These are phyloP conservation scores for Fusarium poae DNA, from an alignment of 2,329 filamentous ascomycete genomes.

Conservation along the genomic window DNA sequence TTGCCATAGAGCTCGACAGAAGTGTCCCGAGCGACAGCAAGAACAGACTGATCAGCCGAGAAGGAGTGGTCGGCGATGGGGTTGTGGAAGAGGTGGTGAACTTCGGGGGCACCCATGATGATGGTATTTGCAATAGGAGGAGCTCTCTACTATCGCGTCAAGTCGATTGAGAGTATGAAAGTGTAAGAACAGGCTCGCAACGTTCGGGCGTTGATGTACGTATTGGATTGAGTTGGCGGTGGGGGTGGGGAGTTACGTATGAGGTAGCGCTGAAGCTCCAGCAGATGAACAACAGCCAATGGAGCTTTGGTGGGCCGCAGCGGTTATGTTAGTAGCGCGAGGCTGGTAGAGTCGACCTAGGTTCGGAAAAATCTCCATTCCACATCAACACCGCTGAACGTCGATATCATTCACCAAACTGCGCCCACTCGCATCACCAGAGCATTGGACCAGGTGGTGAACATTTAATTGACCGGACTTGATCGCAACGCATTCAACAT, in stretches of 20 bases:
- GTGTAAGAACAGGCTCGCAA: constrained; percentile 31
- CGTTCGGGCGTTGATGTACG: constrained; percentile 36
- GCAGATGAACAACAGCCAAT: constrained; percentile 7
- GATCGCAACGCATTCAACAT: constrained; percentile 1
- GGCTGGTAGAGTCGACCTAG: constrained; percentile 39
- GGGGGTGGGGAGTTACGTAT: constrained; percentile 49
- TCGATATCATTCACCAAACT: constrained; percentile 22
- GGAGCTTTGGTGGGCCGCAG: constrained; percentile 49
- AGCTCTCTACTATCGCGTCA: constrained; percentile 93
- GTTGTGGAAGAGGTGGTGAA: constrained; percentile 96
- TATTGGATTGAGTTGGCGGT: constrained; percentile 39
- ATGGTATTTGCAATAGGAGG: constrained; percentile 59
- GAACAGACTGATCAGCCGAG: constrained; percentile 87
- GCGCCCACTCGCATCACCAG: constrained; percentile 21
- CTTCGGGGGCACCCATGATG: constrained; percentile 86
- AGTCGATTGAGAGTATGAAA: constrained; percentile 33
- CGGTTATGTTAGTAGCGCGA: constrained; percentile 31
- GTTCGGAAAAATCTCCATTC: constrained; percentile 50
- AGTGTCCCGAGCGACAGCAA: constrained; percentile 92
- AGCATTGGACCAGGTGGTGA: constrained; percentile 10
- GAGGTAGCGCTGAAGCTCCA: constrained; percentile 39
- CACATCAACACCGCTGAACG: constrained; percentile 35
- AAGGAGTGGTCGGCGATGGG: constrained; percentile 99
- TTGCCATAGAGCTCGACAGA: constrained; percentile 88
- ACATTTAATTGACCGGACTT: not conserved